Base-by-base conservation (phyloP, 2,329 filamentous ascomycete species). In the Fusarium miscanthi region DNA sequence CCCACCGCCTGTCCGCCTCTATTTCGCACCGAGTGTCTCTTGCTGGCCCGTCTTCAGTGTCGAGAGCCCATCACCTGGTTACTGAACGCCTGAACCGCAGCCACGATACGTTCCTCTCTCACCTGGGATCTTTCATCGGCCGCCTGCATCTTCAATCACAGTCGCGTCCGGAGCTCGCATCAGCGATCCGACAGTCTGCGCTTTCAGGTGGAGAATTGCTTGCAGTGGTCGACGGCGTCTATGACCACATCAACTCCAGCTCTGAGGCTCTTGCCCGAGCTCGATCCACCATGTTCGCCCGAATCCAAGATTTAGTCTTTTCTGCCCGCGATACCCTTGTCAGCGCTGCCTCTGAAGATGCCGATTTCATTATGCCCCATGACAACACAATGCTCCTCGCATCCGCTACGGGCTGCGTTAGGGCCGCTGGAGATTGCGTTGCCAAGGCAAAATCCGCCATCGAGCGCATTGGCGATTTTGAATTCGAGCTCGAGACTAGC, bases 111-210 rank as follows among this genome's bases (percentile, higher is more conserved):
- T 97, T 98, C 78, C 85, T 99, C 59, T 96, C 95, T 11, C 93
- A 95, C 78, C 89, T 99, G 57, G 95, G 94, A 56, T 97, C 94
- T 8, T 97, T 98, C 80, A 95, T 98, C 79, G 96, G 96, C 21
- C 87, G 90, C 41, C 87, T 98, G 62, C 94, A 98, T 81, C 86
- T 98, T 67, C 94, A 98, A 80, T 96, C 95, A n/a, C 92, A 96
- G 70, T 96, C 94, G 12, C 92, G 94, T 13, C 90, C 92, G 2
- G 94, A 97, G 80, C 87, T 98, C 53, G 90, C 94, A 37, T 84
- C 91, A 16, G 94, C 93, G 21, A 95, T 97, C 52, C 92, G 93
- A 78, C 92, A 95, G 79, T 94, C 95, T 13, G 93, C 95, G 14
- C 87, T 90, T 12, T 94, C 95, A 6, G 97, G 95, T 71, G 91